A percentile compares a stretch with the other conserved stretches of the same genome.
Conservation (phyloP, 2,329 filamentous ascomycete genomes). For the Sporothrix inflata region DNA sequence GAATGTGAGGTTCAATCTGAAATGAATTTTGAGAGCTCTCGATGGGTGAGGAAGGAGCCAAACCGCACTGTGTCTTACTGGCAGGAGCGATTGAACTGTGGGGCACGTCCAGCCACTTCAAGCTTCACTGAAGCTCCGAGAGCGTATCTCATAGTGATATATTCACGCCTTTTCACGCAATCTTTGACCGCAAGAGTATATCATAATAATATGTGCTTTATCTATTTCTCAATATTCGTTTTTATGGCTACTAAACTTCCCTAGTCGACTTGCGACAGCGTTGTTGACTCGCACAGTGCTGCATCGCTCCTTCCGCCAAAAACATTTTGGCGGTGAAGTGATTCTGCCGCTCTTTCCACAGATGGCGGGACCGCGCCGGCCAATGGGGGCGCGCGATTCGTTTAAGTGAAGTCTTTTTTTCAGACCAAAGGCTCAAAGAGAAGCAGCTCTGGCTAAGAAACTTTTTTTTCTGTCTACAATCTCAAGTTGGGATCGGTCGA, state of each 20-base stretch:
- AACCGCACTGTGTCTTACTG: constrained; percentile 1
- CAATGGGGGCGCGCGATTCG: constrained; percentile 29
- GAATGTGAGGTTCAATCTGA: not conserved
- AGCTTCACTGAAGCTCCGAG: not conserved
- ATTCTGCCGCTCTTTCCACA: constrained; percentile 32
- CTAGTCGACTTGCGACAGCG: not conserved
- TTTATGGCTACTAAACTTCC: not conserved
- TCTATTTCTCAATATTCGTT: not conserved
- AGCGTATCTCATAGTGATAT: not conserved
- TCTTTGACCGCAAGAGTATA: not conserved
- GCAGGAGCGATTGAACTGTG: not conserved
- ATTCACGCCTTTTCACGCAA: not conserved
- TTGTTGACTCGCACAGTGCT: constrained; percentile 5
- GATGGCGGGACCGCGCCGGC: constrained; percentile 1
- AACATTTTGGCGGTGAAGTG: constrained; percentile 32
- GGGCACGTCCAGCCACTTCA: not conserved
- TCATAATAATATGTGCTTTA: not conserved
- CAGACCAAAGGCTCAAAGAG: not conserved
- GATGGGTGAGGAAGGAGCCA: not conserved
- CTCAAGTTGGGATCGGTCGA: not conserved
- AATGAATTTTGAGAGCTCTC: constrained; percentile 3
- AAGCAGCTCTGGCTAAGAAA: not conserved
- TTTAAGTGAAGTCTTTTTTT: constrained; percentile 25
- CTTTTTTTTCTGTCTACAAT: constrained; percentile 1
- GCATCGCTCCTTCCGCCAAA: not conserved